phyloP scores from a whole-genome alignment of 1,139 yeast genomes.

The Debaryomycetaceae sp. region DNA sequence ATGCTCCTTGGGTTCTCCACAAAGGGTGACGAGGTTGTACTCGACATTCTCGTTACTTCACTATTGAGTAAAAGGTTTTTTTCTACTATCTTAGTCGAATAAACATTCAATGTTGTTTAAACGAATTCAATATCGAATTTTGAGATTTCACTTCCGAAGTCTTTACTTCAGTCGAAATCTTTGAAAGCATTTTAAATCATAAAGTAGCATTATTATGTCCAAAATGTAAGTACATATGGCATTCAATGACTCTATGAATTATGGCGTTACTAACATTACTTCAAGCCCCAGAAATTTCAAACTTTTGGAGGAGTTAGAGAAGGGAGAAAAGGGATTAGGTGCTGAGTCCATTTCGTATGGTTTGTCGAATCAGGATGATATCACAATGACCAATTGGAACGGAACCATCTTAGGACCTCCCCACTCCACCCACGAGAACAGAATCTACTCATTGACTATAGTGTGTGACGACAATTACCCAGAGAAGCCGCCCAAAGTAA shows the following conservation, averaged over 20 bases:
- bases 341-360: slow-evolving; percentile 97
- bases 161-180: neutral
- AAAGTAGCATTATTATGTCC: slow-evolving; percentile 20
- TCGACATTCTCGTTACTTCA: slow-evolving; percentile 6
- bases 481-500: slow-evolving; percentile 78
- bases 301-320: slow-evolving; percentile 90
- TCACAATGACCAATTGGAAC: slow-evolving; percentile 90
- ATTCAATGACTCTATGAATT: slow-evolving; percentile 7
- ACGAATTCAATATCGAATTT: neutral
- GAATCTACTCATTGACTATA: slow-evolving; percentile 81
- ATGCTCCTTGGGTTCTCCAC: slow-evolving; percentile 32
- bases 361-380: slow-evolving; percentile 81
- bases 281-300: slow-evolving; percentile 88
- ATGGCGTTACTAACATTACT: slow-evolving; percentile 12
- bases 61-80: neutral
- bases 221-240: slow-evolving; percentile 22
- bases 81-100: neutral
- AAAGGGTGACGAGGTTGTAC: slow-evolving; percentile 40
- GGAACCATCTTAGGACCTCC: slow-evolving; percentile 98
- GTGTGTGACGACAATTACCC: slow-evolving; percentile 87
- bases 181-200: neutral
- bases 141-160: neutral
- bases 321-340: slow-evolving; percentile 96
- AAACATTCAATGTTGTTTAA: neutral
- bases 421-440: slow-evolving; percentile 87